A percentile compares a stretch with the other conserved stretches of the same genome.
phyloP scores from a whole-genome alignment of 2,329 filamentous ascomycete species.

The Colletotrichum agaves region DNA sequence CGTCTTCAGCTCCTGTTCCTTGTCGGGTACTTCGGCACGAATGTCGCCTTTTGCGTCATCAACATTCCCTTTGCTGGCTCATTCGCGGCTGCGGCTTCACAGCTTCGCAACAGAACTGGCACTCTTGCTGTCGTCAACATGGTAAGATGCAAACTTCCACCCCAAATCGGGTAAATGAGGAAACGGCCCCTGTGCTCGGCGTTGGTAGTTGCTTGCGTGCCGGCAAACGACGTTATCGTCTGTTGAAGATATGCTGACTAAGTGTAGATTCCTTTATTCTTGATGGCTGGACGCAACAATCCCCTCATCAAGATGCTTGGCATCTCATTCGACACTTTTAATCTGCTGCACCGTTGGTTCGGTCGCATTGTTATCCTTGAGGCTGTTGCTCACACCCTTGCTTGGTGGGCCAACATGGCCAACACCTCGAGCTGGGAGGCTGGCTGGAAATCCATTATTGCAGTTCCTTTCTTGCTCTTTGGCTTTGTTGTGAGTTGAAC shows the following conservation, averaged over 20 bases:
- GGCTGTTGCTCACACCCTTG: constrained; percentile 71
- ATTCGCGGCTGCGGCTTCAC: constrained; percentile 55
- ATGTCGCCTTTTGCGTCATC: constrained; percentile 80
- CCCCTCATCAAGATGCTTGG: constrained; percentile 77
- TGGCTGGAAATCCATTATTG: constrained; percentile 49
- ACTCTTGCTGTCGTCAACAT: constrained; percentile 80
- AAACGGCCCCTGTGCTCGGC: background rate
- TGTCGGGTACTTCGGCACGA: constrained; percentile 67
- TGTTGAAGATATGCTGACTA: constrained; percentile 25
- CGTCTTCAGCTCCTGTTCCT: constrained; percentile 72
- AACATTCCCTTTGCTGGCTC: constrained; percentile 68
- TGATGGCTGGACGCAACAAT: constrained; percentile 82
- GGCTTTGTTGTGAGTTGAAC: constrained; percentile 69
- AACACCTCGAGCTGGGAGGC: constrained; percentile 58
- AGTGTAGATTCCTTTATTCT: constrained; percentile 70
- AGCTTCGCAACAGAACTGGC: constrained; percentile 76
- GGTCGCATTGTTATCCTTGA: constrained; percentile 80
- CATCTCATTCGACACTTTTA: constrained; percentile 86
- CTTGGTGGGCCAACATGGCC: constrained; percentile 63
- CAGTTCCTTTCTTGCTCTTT: constrained; percentile 62
- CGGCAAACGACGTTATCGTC: background rate
- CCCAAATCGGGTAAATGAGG: background rate
- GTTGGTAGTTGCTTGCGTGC: background rate
- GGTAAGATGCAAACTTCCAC: constrained; percentile 52
- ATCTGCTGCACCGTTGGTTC: constrained; percentile 83